phyloP scores from a whole-genome alignment of 1,284 basidiomycete genomes.

The Rhodotorula mucilaginosa region DNA sequence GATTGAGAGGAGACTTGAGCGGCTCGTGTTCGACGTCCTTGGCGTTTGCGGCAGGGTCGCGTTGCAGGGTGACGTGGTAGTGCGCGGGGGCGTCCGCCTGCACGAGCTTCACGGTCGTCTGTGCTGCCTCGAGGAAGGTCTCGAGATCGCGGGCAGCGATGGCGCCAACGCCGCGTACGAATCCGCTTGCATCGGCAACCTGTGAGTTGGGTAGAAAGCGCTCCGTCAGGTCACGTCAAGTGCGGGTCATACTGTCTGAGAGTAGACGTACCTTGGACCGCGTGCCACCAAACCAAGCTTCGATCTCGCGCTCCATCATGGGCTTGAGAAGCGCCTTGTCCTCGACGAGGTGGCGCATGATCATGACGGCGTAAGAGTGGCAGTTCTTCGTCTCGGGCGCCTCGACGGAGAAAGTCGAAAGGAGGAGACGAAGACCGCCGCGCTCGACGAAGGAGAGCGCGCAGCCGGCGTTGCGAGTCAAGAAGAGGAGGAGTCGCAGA shows the following conservation, averaged over 20 bases:
- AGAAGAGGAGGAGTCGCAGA: slow-evolving; percentile 72
- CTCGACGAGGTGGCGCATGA: slow-evolving; percentile 88
- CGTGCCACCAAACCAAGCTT: slow-evolving; percentile 43
- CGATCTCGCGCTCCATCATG: slow-evolving; percentile 77
- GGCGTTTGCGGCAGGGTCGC: slow-evolving; percentile 8
- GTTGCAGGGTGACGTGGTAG: slow-evolving; percentile 63
- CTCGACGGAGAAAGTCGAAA: slow-evolving; percentile 45
- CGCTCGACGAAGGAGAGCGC: slow-evolving; percentile 64
- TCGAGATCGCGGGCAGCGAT: slow-evolving; percentile 77
- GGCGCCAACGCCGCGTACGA: slow-evolving; percentile 73
- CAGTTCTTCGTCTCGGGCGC: slow-evolving; percentile 56
- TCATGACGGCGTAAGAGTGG: slow-evolving; percentile 78
- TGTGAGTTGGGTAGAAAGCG: not conserved
- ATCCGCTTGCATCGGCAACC: slow-evolving; percentile 66
- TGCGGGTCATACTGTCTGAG: not conserved
- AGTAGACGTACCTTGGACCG: slow-evolving; percentile 23
- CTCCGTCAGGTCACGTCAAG: not conserved
- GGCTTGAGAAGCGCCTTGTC: slow-evolving; percentile 64
- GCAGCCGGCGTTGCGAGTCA: slow-evolving; percentile 67
- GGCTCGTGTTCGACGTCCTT: slow-evolving; percentile 40
- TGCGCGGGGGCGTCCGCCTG: slow-evolving; percentile 60
- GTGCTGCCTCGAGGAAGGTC: slow-evolving; percentile 71
- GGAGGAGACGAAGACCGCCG: slow-evolving; percentile 62
- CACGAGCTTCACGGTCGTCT: slow-evolving; percentile 68
- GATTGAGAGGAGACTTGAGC: slow-evolving; percentile 28